Evolutionary conservation across 768 basidiomycete species (phyloP), one percentile per base, ranked within the genome.

Genomic region (Leccinum subtestaceum): DNA sequence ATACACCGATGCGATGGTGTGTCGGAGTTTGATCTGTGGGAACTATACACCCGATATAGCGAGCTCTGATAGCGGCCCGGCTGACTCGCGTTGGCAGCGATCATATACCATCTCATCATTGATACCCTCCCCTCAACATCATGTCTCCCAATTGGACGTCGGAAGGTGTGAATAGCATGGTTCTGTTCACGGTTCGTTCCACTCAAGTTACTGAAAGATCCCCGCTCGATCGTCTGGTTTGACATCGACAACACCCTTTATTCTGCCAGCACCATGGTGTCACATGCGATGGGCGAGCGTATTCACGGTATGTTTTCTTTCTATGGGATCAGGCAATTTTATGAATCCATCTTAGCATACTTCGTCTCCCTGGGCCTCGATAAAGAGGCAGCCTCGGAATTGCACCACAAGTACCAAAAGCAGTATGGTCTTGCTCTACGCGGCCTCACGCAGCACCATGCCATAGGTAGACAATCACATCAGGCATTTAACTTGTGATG

Each of bases 201-300:
- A 21, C 61, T 63, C 47, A 65, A 38, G 3, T 32, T 13, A 12
- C 11, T 25, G 38, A 59, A 61, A 71, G 88, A 90, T 77, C 79
- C 82, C 40, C 83, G 85, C 13, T 72, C 72, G 60, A 74, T 92
- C 52, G 78, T 91, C 53, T 93, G 86, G 83, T 84, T 94, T 60
- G 92, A 93, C 68, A 91, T 94, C 59, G 93, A 94, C 73, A 93
- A 95, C 66, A 93, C 91, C 3, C 79, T 95, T 15, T 95, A 94
- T 71, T 89, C 91, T 8, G 84, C 89, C 1, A 86, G 81, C 64
- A 78, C 85, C 19, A 84, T 80, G 70, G 90, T 94, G 54, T 85
- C 87, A 4, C 83, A 89, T 61, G 86, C 82, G 17, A 93, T 95
- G 93, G 86, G 87, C 12, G 72, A 85, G 60, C 82, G 84, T 53